Evolutionary conservation across 2,329 filamentous ascomycete species (phyloP), one percentile per base, ranked within the genome.

Genomic region (Rachicladosporium sp.): DNA sequence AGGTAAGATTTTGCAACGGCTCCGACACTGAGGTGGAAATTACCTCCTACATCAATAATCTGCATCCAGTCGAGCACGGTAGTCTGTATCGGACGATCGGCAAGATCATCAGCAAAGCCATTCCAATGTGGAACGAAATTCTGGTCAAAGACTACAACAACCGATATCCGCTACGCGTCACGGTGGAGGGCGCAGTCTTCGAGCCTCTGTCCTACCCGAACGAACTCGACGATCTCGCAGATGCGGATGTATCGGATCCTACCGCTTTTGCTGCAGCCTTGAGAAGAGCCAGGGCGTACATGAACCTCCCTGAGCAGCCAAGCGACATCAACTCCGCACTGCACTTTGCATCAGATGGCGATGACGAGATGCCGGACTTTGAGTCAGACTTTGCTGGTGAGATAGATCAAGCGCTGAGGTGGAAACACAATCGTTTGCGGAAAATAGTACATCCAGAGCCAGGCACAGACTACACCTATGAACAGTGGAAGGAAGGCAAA

Each of bases 131-230:
- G 54, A 44, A 54, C 21, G 45, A 44, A 12, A 40, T 46, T 3
- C 36, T 54, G 9, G 58, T 53, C 31, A 73, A 51, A 7, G 66
- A 62, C 31, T 66, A 15, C n/a, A 2, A 12, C 6, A 31, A 34
- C n/a, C 15, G 33, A 11, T 12, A 15, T 4, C 38, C 38, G 23
- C 38, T 34, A 10, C 38, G 38, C n/a, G 29, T 40, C 13, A 32
- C 5, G 8, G 23, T 19, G 10, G 4, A 12, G 10, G 11, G 21
- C 8, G 35, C 21, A 7, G 35, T 12, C 15, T 19, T 9, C 7
- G 30, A 4, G 10, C 10, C n/a, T 29, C 15, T 30, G 35, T 10
- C 10, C 29, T 29, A 10, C 35, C 35, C 13, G 35, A 29, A 3
- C 23, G 15, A 36, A 13, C 35, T 36, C 15, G n/a, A 29, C 8